A percentile compares a stretch with the other conserved stretches of the same genome.
Conservation (phyloP, 2,329 filamentous ascomycete species). For the Fusarium veterinarium region DNA sequence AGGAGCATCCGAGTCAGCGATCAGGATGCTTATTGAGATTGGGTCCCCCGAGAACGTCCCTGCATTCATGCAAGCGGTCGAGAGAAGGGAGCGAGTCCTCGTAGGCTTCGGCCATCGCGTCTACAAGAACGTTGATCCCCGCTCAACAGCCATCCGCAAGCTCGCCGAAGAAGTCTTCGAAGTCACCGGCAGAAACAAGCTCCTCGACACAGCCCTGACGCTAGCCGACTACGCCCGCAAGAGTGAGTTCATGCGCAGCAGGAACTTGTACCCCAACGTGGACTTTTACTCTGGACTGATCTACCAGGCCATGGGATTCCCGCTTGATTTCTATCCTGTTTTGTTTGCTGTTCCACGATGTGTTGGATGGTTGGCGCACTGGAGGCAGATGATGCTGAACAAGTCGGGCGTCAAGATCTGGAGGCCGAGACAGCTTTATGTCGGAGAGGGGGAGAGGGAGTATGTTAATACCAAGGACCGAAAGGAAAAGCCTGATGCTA, state of each 20-base stretch:
- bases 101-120: slow-evolving; percentile 68
- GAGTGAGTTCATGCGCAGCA: slow-evolving; percentile 61
- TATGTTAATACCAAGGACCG: slow-evolving; percentile 56
- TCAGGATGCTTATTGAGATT: slow-evolving; percentile 64
- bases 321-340: slow-evolving; percentile 64
- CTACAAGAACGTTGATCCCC: slow-evolving; percentile 66
- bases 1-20: slow-evolving; percentile 68
- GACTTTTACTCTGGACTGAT: slow-evolving; percentile 65
- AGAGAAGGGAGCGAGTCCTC: slow-evolving; percentile 62
- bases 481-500: slow-evolving; percentile 41
- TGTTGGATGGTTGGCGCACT: slow-evolving; percentile 64
- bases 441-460: slow-evolving; percentile 57
- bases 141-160: slow-evolving; percentile 60
- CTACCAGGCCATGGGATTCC: slow-evolving; percentile 65
- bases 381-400: slow-evolving; percentile 62
- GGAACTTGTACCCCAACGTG: slow-evolving; percentile 63
- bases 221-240: slow-evolving; percentile 59
- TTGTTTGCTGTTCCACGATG: slow-evolving; percentile 63
- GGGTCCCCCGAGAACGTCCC: slow-evolving; percentile 63
- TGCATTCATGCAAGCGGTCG: slow-evolving; percentile 61
- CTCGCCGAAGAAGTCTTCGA: slow-evolving; percentile 62
- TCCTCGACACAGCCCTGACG: slow-evolving; percentile 60
- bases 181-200: slow-evolving; percentile 62
- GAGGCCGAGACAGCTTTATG: slow-evolving; percentile 61
- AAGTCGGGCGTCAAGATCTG: slow-evolving; percentile 62